Evolutionary conservation across 129 eudicot genomes (phyloP).

Genomic region (Calendula officinalis): DNA sequence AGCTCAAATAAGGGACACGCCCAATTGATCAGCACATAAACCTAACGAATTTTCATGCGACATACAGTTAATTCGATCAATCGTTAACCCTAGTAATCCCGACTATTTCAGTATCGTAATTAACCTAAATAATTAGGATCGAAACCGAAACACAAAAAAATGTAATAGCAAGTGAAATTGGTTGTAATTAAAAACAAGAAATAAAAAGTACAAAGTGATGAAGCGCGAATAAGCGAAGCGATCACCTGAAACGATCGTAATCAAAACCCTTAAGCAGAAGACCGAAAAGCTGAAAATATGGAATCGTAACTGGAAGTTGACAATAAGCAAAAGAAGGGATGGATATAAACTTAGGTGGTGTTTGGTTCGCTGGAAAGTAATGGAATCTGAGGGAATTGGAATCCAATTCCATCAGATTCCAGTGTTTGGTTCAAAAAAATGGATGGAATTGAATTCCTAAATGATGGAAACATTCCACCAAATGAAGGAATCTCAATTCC

Average conservation of each 20-base stretch:
- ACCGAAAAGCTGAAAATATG: conserved; percentile 1
- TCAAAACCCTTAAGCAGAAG: conserved; percentile 11
- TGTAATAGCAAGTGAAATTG: not conserved
- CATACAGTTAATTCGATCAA: not conserved
- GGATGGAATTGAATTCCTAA: no score
- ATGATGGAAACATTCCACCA: no score
- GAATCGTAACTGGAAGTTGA: not conserved
- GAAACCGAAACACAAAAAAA: conserved; percentile 9
- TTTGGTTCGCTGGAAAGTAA: no score
- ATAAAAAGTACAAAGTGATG: no score
- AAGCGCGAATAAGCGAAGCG: not conserved
- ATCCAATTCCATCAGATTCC: no score
- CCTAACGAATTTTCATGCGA: conserved; percentile 9
- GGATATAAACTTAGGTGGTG: not conserved
- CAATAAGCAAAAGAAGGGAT: conserved; percentile 1
- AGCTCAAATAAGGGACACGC: not conserved
- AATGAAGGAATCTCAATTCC: no score
- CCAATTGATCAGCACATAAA: conserved; percentile 1
- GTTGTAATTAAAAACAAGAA: no score
- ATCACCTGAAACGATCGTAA: not conserved
- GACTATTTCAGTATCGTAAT: not conserved
- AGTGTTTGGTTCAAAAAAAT: no score
- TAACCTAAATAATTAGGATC: conserved; percentile 17
- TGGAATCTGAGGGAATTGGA: no score
- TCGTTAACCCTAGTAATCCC: conserved; percentile 11